Evolutionary conservation across 768 basidiomycete species (phyloP).

Genomic region (Lactarius trivialis): DNA sequence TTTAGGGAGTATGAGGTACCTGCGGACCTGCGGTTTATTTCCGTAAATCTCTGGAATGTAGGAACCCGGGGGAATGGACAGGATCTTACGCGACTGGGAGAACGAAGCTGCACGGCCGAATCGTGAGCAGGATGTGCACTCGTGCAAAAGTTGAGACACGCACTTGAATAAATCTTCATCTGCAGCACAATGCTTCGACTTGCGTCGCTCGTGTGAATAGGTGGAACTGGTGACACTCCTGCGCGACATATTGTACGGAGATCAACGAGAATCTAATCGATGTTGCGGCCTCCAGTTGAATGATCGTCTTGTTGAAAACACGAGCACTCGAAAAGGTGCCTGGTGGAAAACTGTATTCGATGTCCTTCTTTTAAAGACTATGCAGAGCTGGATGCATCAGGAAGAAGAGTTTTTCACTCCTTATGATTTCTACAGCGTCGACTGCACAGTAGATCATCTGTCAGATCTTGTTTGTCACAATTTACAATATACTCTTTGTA

Average conservation of each 20-base stretch:
- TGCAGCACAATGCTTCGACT: slow-evolving; percentile 69
- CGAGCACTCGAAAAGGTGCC: too few species aligned
- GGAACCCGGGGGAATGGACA: slow-evolving; percentile 15
- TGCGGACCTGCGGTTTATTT: slow-evolving; percentile 44
- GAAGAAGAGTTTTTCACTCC: too few species aligned
- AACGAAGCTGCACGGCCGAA: slow-evolving; percentile 49
- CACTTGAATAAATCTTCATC: slow-evolving; percentile 87
- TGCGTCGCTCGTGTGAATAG: slow-evolving; percentile 56
- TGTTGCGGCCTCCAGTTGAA: neutral
- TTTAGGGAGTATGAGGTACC: slow-evolving; percentile 64
- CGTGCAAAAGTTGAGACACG: slow-evolving; percentile 28
- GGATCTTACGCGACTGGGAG: slow-evolving; percentile 72
- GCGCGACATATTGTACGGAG: slow-evolving; percentile 45
- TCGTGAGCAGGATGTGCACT: slow-evolving; percentile 19
- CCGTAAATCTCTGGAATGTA: neutral
- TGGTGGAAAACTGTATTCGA: too few species aligned
- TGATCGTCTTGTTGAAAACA: neutral
- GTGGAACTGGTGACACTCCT: slow-evolving; percentile 56
- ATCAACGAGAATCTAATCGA: neutral
- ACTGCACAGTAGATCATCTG: too few species aligned
- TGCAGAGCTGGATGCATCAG: too few species aligned
- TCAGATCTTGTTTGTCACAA: too few species aligned
- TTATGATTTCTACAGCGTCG: too few species aligned
- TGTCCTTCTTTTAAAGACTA: too few species aligned
- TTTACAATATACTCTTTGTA: too few species aligned